These are phyloP conservation scores for Pseudozyma tsukubaensis DNA, from an alignment of 1,284 basidiomycete genomes.

Conservation along the genomic window DNA sequence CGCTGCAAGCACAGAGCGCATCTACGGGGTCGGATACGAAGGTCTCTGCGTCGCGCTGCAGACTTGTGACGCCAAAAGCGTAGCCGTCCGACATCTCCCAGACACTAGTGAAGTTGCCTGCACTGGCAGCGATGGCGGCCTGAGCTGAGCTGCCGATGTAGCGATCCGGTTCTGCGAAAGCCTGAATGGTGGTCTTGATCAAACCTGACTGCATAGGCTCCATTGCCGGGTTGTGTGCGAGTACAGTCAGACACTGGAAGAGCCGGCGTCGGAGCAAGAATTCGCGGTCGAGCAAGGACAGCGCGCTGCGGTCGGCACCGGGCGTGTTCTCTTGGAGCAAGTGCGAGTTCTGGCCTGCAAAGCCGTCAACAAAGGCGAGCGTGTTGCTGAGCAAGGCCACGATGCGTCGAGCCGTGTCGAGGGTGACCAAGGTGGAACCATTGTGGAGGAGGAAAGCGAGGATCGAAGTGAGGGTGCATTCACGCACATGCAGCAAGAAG, in stretches of 20 bases:
- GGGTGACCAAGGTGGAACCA: slow-evolving; percentile 79
- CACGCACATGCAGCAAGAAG: slow-evolving; percentile 90
- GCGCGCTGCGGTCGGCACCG: slow-evolving; percentile 67
- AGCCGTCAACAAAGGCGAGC: slow-evolving; percentile 83
- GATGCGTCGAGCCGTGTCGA: slow-evolving; percentile 89
- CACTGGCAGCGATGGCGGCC: slow-evolving; percentile 88
- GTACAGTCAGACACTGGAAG: slow-evolving; percentile 86
- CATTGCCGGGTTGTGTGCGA: slow-evolving; percentile 82
- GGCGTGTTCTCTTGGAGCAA: slow-evolving; percentile 52
- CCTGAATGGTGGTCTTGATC: slow-evolving; percentile 83
- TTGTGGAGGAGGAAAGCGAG: slow-evolving; percentile 83
- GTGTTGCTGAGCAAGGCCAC: slow-evolving; percentile 88
- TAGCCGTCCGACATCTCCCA: slow-evolving; percentile 91
- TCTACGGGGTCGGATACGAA: slow-evolving; percentile 49
- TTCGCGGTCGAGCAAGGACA: slow-evolving; percentile 82
- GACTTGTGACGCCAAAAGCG: slow-evolving; percentile 88
- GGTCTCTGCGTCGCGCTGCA: slow-evolving; percentile 70
- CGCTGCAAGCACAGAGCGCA: slow-evolving; percentile 28
- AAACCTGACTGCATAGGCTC: slow-evolving; percentile 82
- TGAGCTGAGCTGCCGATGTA: slow-evolving; percentile 83
- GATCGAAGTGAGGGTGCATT: slow-evolving; percentile 88
- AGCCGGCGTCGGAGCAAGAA: slow-evolving; percentile 84
- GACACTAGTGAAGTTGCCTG: slow-evolving; percentile 84
- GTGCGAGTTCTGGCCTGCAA: slow-evolving; percentile 70
- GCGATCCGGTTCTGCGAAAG: slow-evolving; percentile 82